Percentiles rank a stretch among this genome's conserved stretches.
Evolutionary conservation across 2,329 filamentous ascomycete genomes (phyloP).

Genomic region (Setomelanomma holmii): DNA sequence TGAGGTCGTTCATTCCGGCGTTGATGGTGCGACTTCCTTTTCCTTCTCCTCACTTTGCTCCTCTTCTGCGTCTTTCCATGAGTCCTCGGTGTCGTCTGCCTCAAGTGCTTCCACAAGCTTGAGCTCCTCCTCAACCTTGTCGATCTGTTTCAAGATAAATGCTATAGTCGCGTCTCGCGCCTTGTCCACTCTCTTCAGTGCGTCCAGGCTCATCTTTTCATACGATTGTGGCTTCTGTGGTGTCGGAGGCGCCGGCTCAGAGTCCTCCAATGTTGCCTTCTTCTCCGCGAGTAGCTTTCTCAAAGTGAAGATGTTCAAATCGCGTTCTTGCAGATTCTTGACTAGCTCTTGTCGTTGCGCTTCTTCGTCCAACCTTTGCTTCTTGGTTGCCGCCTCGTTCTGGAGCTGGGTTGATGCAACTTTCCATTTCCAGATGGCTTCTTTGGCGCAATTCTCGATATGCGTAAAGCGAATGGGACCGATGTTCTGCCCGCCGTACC

Average conservation of each 20-base stretch:
- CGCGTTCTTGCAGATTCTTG: conserved; percentile 48
- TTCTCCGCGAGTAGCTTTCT: conserved; percentile 55
- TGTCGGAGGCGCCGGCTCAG: conserved; percentile 30
- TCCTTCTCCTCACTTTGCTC: conserved; percentile 5
- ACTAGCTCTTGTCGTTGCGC: conserved; percentile 48
- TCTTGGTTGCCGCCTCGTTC: conserved; percentile 46
- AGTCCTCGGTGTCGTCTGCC: conserved; percentile 24
- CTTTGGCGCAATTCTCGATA: conserved; percentile 58
- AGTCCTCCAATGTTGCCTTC: conserved; percentile 39
- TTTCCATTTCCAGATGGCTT: conserved; percentile 55
- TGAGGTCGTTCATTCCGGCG: conserved; percentile 12
- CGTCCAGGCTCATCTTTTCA: conserved; percentile 49
- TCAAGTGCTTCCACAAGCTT: conserved; percentile 34
- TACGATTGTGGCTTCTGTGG: conserved; percentile 52
- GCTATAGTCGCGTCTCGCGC: conserved; percentile 61
- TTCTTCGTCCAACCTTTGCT: conserved; percentile 46
- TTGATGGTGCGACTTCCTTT: conserved; percentile 6
- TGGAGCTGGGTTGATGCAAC: conserved; percentile 39
- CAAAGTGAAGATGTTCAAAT: conserved; percentile 57
- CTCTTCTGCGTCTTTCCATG: conserved; percentile 20
- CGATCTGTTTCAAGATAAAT: conserved; percentile 61
- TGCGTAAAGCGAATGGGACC: conserved; percentile 62
- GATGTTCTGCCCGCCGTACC: conserved; percentile 62
- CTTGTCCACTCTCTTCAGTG: conserved; percentile 54
- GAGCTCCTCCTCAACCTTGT: conserved; percentile 55